Evolutionary conservation across 495 filamentous ascomycete genomes (phyloP), one percentile per base, ranked within the genome.

Genomic region (Penicillium odoratum): DNA sequence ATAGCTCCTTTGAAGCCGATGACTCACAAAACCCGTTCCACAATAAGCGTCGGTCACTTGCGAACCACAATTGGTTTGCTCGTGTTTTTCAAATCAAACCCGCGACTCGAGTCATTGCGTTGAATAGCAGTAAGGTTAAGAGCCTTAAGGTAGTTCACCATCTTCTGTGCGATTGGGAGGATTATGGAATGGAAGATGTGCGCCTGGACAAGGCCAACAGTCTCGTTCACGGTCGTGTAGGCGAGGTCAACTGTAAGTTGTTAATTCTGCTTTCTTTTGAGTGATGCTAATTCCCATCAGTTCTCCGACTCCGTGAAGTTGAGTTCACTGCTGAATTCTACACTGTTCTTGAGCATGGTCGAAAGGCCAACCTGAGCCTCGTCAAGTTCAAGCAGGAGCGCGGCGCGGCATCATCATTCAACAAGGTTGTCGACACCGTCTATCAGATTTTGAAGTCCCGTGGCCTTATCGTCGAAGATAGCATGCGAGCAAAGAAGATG

Each of bases 61-160:
- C 53, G 40, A 76, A 74, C 56, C 80, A 87, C 57, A 94, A 88
- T 56, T 97, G 92, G 92, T 80, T 98, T 48, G 85, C 88, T 34
- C 88, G 89, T 15, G 83, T 98, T 21, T 88, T 98, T 73, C 85
- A 91, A 48, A 87, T 97, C 69, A 96, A 94, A 65, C 93, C 94
- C 0, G 87, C 88, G 0, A 84, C 76, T 29, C 81, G 82, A 51
- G 79, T 87, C 8, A 67, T 97, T 10, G 92, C 91, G 67, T 87
- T 98, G 62, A 80, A 81, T 6, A 78, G 89, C 21, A 80, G 85
- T 3, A 87, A 85, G 49, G 73, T 82, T 21, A 85, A 85, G 52
- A 86, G 86, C 18, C 84, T 91, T 34, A 87, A 87, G 60, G 91
- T 95, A 56, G 74, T 96, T 5, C 81, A 85, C 34, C 79, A 78